Evolutionary conservation across 306 rosid genomes (phyloP), one percentile per base, ranked within the genome.

Genomic region (Clitoria ternatea): DNA sequence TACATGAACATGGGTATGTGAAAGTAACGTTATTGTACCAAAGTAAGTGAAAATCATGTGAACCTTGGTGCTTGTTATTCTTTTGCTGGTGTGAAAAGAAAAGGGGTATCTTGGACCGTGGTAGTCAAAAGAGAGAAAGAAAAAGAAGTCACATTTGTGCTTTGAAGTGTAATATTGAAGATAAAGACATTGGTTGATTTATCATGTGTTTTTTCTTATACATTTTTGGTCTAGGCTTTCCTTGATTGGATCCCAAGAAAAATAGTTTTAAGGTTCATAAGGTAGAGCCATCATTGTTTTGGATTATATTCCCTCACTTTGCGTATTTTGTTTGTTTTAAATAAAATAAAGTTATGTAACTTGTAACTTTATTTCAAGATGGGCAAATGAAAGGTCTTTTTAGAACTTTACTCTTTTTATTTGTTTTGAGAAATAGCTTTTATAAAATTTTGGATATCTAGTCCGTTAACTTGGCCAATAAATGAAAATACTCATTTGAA

Each of bases 91-190:
- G 3, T 71, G 83, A 80, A 82, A 84, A 72, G 82, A 52, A 90
- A 88, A 81, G 78, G 53, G 61, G 84, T 50, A 83, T 84, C 85
- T 88, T 90, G 90, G 91, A 90, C 92, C 68, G 37, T 17, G 82
- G 79, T 62, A 59, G 97, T 91, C 92, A 88, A 86, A 85, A 85
- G 70, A 35, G 53, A 74, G 69, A 47, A 44, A 61, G 73, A 52
- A 20, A 11, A 67, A 53, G 37, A 45, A 55, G 54, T 55, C 9
- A 65, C 26, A 59, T 74, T 79, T 67, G 80, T 36, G 80, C n/a
- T n/a, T n/a, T 64, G 77, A 78, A 74, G 80, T 69, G 75, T 50
- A 56, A 7, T 29, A 61, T 66, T 66, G 80, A 63, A 80, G 79
- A 90, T 54, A 71, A 54, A 74, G 80, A 73, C 76, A 19, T 47